These are phyloP conservation scores for Saccharomyces jurei DNA, from an alignment of 805 yeast genomes.

Conservation along the genomic window DNA sequence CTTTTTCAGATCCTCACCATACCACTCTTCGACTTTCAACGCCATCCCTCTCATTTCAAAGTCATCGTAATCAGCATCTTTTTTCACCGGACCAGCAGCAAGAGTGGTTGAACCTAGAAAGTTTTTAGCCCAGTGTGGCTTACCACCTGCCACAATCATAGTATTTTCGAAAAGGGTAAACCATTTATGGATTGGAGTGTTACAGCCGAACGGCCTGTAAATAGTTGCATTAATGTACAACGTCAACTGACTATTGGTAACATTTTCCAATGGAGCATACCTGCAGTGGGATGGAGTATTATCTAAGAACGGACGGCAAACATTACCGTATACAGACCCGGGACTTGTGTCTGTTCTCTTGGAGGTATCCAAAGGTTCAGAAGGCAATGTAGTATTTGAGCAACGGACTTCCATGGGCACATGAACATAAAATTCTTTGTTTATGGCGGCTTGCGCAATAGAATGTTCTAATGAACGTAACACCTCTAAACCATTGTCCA, in stretches of 20 bases:
- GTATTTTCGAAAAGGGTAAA: conserved; percentile 74
- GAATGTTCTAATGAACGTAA: conserved; percentile 55
- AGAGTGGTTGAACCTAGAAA: conserved; percentile 53
- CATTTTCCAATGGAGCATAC: conserved; percentile 40
- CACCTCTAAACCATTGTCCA: conserved; percentile 66
- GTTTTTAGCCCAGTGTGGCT: conserved; percentile 98
- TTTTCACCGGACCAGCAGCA: conserved; percentile 25
- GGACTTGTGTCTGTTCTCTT: conserved; percentile 44
- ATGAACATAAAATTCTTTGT: conserved; percentile 72
- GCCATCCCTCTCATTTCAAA: conserved; percentile 78
- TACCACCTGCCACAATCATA: conserved; percentile 72
- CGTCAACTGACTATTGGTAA: conserved; percentile 68
- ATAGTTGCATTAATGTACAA: conserved; percentile 87
- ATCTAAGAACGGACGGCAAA: conserved; percentile 72
- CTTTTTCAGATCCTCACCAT: conserved; percentile 55
- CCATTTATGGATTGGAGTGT: conserved; percentile 74
- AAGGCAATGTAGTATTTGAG: conserved; percentile 63
- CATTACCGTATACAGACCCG: conserved; percentile 84
- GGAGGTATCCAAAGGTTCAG: conserved; percentile 39
- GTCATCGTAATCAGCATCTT: conserved; percentile 39
- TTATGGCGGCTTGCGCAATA: conserved; percentile 50
- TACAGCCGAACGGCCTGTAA: conserved; percentile 83
- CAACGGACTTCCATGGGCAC: conserved; percentile 94
- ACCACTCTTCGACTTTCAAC: conserved; percentile 64
- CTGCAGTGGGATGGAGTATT: conserved; percentile 57